phyloP scores from a whole-genome alignment of 2,329 filamentous ascomycete genomes.

The Drechslerella coelobrocha region DNA sequence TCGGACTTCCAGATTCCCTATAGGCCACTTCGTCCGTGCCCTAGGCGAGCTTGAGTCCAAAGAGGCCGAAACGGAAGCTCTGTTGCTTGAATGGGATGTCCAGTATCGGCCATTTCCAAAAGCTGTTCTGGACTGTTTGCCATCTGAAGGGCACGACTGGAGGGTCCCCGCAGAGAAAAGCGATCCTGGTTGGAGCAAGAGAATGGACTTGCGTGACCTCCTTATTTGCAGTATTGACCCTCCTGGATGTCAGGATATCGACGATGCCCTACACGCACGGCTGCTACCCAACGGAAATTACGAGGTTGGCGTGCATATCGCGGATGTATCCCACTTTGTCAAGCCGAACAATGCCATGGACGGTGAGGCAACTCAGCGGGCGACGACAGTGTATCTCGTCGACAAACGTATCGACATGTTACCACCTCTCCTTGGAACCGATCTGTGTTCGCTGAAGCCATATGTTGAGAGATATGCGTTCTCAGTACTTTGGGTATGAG shows the following conservation, averaged over 20 bases:
- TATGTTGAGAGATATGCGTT: conserved; percentile 95
- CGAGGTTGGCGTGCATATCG: conserved; percentile 97
- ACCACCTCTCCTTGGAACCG: conserved; percentile 91
- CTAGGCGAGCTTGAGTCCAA: conserved; percentile 94
- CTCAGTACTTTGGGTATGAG: conserved; percentile 73
- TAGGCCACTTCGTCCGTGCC: conserved; percentile 91
- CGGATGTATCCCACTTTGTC: conserved; percentile 98
- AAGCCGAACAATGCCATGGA: conserved; percentile 98
- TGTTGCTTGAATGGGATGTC: conserved; percentile 93
- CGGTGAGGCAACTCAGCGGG: conserved; percentile 87
- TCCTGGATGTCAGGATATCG: conserved; percentile 94
- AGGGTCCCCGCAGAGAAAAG: conserved; percentile 79
- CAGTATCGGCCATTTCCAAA: conserved; percentile 98
- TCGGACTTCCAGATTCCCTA: conserved; percentile 86
- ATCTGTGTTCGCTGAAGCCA: conserved; percentile 94
- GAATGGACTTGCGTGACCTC: conserved; percentile 81
- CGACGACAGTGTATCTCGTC: conserved; percentile 95
- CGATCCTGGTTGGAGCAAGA: conserved; percentile 84
- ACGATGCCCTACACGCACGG: conserved; percentile 90
- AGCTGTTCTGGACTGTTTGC: conserved; percentile 90
- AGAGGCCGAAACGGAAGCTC: conserved; percentile 93
- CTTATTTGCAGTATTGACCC: conserved; percentile 98
- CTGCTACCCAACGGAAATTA: conserved; percentile 88
- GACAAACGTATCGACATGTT: conserved; percentile 99
- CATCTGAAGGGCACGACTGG: conserved; percentile 91